A percentile compares a stretch with the other conserved stretches of the same genome.
Evolutionary conservation across 2,329 filamentous ascomycete genomes (phyloP).

Genomic region (Neofusicoccum umdonicola): DNA sequence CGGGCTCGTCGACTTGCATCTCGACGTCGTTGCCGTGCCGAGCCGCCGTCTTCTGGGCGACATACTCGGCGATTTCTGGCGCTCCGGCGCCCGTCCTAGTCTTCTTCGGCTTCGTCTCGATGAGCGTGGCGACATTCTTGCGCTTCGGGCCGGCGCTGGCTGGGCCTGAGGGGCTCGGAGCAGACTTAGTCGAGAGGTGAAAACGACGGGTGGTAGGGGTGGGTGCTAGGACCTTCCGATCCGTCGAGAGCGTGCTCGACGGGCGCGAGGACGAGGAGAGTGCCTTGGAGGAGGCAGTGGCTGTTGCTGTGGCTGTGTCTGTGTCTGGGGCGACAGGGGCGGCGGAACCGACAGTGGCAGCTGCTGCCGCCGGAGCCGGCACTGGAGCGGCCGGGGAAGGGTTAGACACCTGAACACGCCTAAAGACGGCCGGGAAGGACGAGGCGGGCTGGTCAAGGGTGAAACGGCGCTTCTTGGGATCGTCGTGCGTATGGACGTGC

Average conservation of each 20-base stretch:
- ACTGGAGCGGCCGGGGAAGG: not conserved
- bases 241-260: not conserved
- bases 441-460: slow-evolving; percentile 18
- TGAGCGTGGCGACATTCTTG: slow-evolving; percentile 15
- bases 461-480: slow-evolving; percentile 15
- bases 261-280: not conserved
- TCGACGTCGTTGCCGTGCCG: not conserved
- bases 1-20: not conserved
- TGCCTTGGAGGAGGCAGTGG: too few relatives aligned
- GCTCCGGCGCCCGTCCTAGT: not conserved
- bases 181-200: slow-evolving; percentile 8
- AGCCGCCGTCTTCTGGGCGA: not conserved
- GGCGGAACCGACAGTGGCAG: too few relatives aligned
- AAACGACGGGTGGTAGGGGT: slow-evolving; percentile 3
- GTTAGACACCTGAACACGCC: slow-evolving; percentile 20
- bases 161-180: not conserved
- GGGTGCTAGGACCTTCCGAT: slow-evolving; percentile 1
- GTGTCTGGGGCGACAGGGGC: not conserved
- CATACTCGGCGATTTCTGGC: not conserved
- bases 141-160: slow-evolving; percentile 5
- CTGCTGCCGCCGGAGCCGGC: not conserved
- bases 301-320: not conserved
- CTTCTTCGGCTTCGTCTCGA: slow-evolving; percentile 15
- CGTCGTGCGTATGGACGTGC: slow-evolving; percentile 32
- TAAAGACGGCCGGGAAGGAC: slow-evolving; percentile 19